Evolutionary conservation across 2,329 filamentous ascomycete genomes (phyloP).

Genomic region (Botrytis fragariae): DNA sequence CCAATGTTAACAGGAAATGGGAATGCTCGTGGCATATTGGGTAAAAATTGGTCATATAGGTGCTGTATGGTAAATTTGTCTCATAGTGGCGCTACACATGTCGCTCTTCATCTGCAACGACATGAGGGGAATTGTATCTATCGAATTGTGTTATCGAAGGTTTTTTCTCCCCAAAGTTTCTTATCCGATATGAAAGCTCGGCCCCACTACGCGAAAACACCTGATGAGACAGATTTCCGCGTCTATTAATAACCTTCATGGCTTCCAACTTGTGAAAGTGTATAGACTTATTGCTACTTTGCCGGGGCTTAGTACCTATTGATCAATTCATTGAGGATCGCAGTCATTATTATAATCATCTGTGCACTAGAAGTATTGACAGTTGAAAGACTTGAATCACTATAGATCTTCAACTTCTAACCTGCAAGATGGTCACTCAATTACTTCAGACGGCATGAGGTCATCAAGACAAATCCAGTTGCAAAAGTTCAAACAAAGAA

Average conservation of each 20-base stretch:
- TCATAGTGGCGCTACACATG: background rate
- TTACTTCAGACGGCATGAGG: background rate
- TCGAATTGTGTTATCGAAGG: background rate
- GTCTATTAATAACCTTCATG: background rate
- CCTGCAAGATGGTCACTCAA: background rate
- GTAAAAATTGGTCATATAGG: slow-evolving; percentile 9
- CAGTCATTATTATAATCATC: background rate
- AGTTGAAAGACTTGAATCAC: background rate
- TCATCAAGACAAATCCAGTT: background rate
- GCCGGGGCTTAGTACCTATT: background rate
- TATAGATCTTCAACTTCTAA: background rate
- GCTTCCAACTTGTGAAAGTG: background rate
- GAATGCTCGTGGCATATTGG: slow-evolving; percentile 46
- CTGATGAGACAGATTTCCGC: background rate
- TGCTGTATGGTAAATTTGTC: background rate
- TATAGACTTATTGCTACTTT: background rate
- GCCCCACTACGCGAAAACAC: background rate
- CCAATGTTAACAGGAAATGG: slow-evolving; percentile 68
- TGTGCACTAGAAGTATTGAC: background rate
- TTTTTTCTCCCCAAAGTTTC: background rate
- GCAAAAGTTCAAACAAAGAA: no score
- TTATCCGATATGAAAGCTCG: background rate
- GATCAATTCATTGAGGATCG: background rate
- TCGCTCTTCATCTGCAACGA: background rate
- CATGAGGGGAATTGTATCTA: background rate